Base-by-base conservation (phyloP, 2,329 filamentous ascomycete species). In the Celoporthe dispersa region DNA sequence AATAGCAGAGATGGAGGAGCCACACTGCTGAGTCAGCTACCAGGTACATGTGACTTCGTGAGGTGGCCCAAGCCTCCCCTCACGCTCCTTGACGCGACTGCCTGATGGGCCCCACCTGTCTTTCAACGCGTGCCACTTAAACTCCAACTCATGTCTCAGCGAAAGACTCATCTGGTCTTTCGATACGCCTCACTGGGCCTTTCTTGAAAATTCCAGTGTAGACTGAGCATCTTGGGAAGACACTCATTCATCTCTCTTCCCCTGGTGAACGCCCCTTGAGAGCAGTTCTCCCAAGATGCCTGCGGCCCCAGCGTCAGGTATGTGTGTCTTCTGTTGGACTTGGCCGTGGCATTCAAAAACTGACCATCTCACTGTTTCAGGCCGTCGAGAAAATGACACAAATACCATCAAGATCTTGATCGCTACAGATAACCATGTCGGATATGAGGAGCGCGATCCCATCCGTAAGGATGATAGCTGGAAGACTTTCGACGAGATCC, bases 391-490 rank as follows among this genome's bases (percentile, higher is more conserved):
- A 19, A 81, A 92, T 75, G 94, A 99, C 82, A 97, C 94, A 0
- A 98, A 99, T 82, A 97, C 94, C 0, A 98, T 99, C 77, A 93
- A 94, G 74, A 96, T 99, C 74, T 90, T 99, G 51, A 87, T 99
- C 71, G 91, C 96, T 53, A 98, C 95, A 22, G 96, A 99, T 80
- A 98, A 97, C 75, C 96, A 99, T 91, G 96, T 99, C 71, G 96
- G 96, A 66, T 98, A 94, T 81, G 93, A 94, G 78, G 96, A 99
- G 81, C 91, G 94, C 76, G 94, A 99, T 80, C 89, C 93, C 1
- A 92, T 96, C 71, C 93, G 96, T n/a, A 95, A 94, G 74, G 93
- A 98, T 79, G 96, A 99, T 80, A 98, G 94, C 81, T 98, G 95
- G 94, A 92, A 90, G 78, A 94, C 92, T 3, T 99, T 99, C 82